Evolutionary conservation across 768 basidiomycete species (phyloP), one percentile per base, ranked within the genome.

Genomic region (Lactarius hengduanensis): DNA sequence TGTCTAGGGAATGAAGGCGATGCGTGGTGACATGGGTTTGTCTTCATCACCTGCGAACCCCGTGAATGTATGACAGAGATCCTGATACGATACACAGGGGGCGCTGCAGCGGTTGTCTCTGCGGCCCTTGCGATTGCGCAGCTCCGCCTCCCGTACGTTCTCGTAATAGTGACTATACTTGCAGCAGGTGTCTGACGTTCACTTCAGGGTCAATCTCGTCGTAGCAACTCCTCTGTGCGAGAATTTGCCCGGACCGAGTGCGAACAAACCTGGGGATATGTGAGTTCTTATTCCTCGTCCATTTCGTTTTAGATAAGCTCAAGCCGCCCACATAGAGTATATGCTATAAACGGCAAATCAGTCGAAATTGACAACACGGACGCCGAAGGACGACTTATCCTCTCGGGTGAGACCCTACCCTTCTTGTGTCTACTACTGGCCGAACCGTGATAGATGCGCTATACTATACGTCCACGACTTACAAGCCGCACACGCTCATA

Each of bases 331-430:
- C 57, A 2, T 68, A 92, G 90, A 53, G 71, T 94, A 70, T 90
- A 90, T 68, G 89, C 91, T 6, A 93, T 93, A 89, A 93, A 93
- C 70, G 91, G 93, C 43, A 94, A 93, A 76, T 86, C 89, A 0
- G 82, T 94, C 20, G 91, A 94, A 73, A 83, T 94, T 34, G 91
- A 94, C 76, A 93, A 93, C 74, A 94, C 92, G 0, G 93, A 92
- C 73, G 91, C 91, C 7, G 91, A 92, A 72, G 91, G 90, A 13
- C 86, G 91, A 15, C 78, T 94, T 53, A 79, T 93, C 36, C 84
- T 94, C 57, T 83, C 92, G 57, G 88, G 87, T 88, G 63, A 54
- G 80, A 71, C 13, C 20, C n/a, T 8, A 41, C 38, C 7, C 10
- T 32, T 36, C 55, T 10, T 38, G 36, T 15, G 53, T 40, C 47